Percentiles rank a stretch among this genome's conserved stretches.
phyloP scores from a whole-genome alignment of 345 rosid genomes.

The Citrus hindsii region DNA sequence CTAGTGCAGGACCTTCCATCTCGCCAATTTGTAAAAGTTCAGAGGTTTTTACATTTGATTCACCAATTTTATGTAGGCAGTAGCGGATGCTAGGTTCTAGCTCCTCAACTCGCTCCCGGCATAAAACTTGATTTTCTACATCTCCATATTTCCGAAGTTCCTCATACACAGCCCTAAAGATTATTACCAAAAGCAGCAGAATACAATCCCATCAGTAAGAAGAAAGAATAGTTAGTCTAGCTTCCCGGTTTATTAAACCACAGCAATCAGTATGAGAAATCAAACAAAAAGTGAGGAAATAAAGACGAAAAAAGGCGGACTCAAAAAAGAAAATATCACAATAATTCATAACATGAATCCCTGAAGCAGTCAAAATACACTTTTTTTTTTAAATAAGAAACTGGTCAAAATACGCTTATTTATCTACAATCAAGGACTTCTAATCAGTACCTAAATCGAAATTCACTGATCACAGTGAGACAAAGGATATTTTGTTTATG shows the following conservation, averaged over 20 bases:
- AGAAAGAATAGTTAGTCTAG: not conserved
- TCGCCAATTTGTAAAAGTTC: constrained; percentile 90
- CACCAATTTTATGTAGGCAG: constrained; percentile 94
- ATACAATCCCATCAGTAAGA: not conserved
- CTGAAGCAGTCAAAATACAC: not conserved
- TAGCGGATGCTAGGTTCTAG: constrained; percentile 91
- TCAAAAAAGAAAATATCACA: not conserved
- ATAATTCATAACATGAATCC: not conserved
- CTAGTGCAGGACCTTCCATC: constrained; percentile 97
- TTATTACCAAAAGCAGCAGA: constrained; percentile 1
- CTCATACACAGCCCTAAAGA: constrained; percentile 87
- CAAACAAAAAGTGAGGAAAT: not conserved
- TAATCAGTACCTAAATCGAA: not conserved
- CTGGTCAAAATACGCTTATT: not conserved
- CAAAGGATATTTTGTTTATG: not conserved
- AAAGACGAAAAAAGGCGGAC: too few relatives aligned
- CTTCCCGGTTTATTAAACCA: not conserved
- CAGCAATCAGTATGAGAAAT: not conserved
- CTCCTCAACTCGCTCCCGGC: constrained; percentile 96
- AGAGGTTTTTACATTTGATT: constrained; percentile 82
- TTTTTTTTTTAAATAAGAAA: too few relatives aligned
- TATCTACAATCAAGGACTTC: not conserved
- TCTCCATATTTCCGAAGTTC: constrained; percentile 98
- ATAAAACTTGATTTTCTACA: constrained; percentile 90
- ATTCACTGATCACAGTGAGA: not conserved